Evolutionary conservation across 2,329 filamentous ascomycete species (phyloP).

Genomic region (Chaetothyriales sp.): DNA sequence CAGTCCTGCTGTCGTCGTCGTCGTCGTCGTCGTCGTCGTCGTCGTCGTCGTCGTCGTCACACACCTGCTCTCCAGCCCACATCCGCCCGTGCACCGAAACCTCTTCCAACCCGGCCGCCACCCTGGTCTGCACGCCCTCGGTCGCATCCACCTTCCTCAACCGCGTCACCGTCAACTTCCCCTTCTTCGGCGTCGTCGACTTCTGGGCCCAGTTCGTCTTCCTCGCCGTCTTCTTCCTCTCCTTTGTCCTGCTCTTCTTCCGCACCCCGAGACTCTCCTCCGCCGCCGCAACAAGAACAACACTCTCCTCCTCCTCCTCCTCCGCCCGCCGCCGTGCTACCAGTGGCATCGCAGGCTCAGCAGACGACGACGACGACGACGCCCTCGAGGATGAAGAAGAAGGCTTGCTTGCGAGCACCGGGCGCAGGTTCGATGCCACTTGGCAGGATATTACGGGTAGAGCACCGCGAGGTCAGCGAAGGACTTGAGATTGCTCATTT

Average conservation of each 20-base stretch:
- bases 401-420: constrained; percentile 69
- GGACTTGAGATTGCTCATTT: background rate
- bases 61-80: constrained; percentile 57
- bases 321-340: too few species aligned
- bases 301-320: too few species aligned
- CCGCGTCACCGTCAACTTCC: constrained; percentile 81
- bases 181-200: constrained; percentile 79
- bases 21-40: constrained; percentile 37
- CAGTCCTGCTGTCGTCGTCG: constrained; percentile 28
- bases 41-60: constrained; percentile 35
- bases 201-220: constrained; percentile 97
- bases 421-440: constrained; percentile 65
- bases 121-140: constrained; percentile 74
- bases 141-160: constrained; percentile 89
- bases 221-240: constrained; percentile 64
- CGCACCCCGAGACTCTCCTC: constrained; percentile 64
- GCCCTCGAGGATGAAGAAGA: constrained; percentile 81
- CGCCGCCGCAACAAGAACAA: constrained; percentile 49
- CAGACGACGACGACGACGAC: constrained; percentile 71
- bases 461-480: constrained; percentile 11
- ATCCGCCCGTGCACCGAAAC: constrained; percentile 72
- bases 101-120: constrained; percentile 53
- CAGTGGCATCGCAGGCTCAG: too few species aligned
- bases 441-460: constrained; percentile 74
- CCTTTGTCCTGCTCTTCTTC: constrained; percentile 66